A percentile compares a stretch with the other conserved stretches of the same genome.
Evolutionary conservation across 768 basidiomycete genomes (phyloP).

Genomic region (Kwoniella sp.): DNA sequence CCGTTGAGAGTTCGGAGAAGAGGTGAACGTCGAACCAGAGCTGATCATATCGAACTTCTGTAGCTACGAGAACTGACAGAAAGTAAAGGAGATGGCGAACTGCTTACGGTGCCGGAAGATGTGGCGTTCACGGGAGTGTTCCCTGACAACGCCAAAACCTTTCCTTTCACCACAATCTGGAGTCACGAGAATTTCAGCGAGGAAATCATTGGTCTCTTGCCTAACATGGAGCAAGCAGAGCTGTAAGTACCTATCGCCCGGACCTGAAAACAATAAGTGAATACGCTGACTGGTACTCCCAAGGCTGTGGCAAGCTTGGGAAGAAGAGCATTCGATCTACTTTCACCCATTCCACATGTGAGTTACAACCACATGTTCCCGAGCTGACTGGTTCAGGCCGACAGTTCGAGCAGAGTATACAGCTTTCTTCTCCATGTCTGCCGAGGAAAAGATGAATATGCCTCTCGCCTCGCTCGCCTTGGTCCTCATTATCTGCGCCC

Average conservation of each 20-base stretch:
- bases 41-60: background rate
- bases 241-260: slow-evolving; percentile 28
- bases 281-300: too few species aligned
- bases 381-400: slow-evolving; percentile 31
- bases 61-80: slow-evolving; percentile 46
- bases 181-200: slow-evolving; percentile 54
- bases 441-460: slow-evolving; percentile 47
- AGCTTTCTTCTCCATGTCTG: slow-evolving; percentile 46
- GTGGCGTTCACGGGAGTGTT: slow-evolving; percentile 51
- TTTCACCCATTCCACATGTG: slow-evolving; percentile 52
- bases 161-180: slow-evolving; percentile 57
- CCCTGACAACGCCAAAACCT: slow-evolving; percentile 54
- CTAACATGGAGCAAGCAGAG: slow-evolving; percentile 47
- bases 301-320: slow-evolving; percentile 48
- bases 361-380: background rate
- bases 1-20: slow-evolving; percentile 4
- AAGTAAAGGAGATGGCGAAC: slow-evolving; percentile 34
- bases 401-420: slow-evolving; percentile 49
- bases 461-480: slow-evolving; percentile 48
- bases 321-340: slow-evolving; percentile 47
- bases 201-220: slow-evolving; percentile 53
- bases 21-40: background rate
- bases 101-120: slow-evolving; percentile 46
- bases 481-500: slow-evolving; percentile 52
- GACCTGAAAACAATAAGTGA: background rate